Base-by-base conservation (phyloP, 495 filamentous ascomycete species). In the Neurospora cerealis region DNA sequence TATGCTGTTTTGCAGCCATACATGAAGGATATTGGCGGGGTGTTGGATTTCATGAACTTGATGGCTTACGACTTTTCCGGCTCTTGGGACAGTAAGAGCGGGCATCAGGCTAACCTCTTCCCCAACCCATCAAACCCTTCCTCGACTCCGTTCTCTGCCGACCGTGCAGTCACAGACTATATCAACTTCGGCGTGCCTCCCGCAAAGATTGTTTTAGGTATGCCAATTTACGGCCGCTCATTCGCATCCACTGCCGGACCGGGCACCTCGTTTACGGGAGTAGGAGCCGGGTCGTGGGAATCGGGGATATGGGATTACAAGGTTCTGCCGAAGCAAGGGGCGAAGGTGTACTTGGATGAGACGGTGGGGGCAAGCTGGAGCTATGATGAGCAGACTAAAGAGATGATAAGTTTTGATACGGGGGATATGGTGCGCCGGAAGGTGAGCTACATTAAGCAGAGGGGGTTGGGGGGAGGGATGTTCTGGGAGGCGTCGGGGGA, bases 401-500 rank as follows among this genome's bases (percentile, higher is more conserved):
- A 90, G 76, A 85, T 97, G 78, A 82, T 98, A 17, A 88, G 86
- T 71, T 98, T 92, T 79, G 95, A 97, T 76, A 93, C 87, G 10
- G 83, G 85, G 0, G 84, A 87, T 11, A 87, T 91, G 76, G 85
- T 91, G 0, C 77, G 80, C 69, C 39, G 75, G 60, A 98, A 97
- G 85, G 89, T 88, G 6, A 78, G 78, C 11, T 97, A 91, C 77
- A 84, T 95, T 72, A 85, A 85, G 79, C 73, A 82, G 46, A 83
- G 85, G 73, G 87, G 88, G 2, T 84, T 97, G 4, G 93, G 89
- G 2, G 94, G 95, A 32, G 89, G 86, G 4, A 97, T 97, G 93
- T 97, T 92, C 88, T 98, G 95, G 94, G 94, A 97, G 82, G 89
- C 88, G 44, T 93, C 89, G 74, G 89, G 85, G 15, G 95, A 97